These are phyloP conservation scores for Plasmopara halstedii DNA, from an alignment of 352 stramenopile species.

Conservation along the genomic window DNA sequence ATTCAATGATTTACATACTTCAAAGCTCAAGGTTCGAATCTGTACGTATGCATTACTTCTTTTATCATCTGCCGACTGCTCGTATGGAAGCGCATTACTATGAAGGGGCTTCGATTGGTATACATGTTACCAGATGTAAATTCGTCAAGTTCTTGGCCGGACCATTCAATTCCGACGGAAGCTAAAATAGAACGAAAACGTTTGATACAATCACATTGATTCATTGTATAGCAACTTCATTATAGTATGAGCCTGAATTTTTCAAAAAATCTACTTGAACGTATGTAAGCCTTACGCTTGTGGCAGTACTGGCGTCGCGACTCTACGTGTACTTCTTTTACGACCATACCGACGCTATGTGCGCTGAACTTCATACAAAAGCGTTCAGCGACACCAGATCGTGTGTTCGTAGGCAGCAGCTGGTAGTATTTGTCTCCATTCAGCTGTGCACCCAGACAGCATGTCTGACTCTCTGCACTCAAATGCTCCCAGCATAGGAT, in stretches of 20 bases:
- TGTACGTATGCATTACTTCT: too few relatives aligned
- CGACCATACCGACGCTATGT: not conserved
- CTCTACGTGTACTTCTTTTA: constrained; percentile 7
- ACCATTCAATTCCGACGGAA: too few relatives aligned
- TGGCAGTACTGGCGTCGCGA: not conserved
- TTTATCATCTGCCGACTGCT: too few relatives aligned
- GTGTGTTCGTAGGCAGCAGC: constrained; percentile 15
- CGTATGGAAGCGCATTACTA: too few relatives aligned
- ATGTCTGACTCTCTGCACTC: constrained; percentile 19
- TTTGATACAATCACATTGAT: too few relatives aligned
- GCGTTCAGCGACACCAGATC: constrained; percentile 6
- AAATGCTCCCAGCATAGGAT: constrained; percentile 17
- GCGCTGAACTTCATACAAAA: constrained; percentile 5
- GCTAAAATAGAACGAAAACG: too few relatives aligned
- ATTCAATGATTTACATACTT: too few relatives aligned
- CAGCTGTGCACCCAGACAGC: constrained; percentile 15
- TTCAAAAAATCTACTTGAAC: not conserved
- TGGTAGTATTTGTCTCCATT: not conserved
- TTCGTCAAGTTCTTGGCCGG: too few relatives aligned
- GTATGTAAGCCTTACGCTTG: not conserved
- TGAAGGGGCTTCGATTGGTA: too few relatives aligned
- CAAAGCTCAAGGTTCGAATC: too few relatives aligned
- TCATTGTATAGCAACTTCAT: not conserved
- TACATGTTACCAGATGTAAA: too few relatives aligned
- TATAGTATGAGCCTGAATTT: not conserved